Evolutionary conservation across 176 grass and related monocot species (phyloP).

Genomic region (Guadua angustifolia): DNA sequence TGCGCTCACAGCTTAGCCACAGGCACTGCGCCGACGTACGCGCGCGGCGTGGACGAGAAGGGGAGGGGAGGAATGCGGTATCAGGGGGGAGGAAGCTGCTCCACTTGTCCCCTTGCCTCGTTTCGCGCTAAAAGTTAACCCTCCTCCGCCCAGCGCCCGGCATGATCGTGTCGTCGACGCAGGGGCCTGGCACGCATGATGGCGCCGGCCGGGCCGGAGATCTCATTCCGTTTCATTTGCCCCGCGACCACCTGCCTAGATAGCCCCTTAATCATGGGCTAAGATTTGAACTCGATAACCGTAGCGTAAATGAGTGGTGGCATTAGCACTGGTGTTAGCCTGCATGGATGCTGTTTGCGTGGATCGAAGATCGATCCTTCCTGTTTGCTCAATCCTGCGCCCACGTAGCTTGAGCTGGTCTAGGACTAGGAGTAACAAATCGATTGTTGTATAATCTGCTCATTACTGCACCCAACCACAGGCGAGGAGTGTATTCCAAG

Average conservation of each 20-base stretch:
- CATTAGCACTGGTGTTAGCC: constrained; percentile 12
- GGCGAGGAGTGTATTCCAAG: constrained; percentile 94
- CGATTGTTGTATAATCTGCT: constrained; percentile 12
- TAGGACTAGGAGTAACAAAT: not conserved
- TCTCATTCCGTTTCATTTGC: constrained; percentile 42
- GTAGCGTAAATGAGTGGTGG: constrained; percentile 44
- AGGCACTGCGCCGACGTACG: constrained; percentile 35
- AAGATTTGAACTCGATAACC: constrained; percentile 63
- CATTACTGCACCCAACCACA: not conserved
- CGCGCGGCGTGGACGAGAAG: not conserved
- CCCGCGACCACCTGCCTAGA: not conserved
- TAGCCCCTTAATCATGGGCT: constrained; percentile 55
- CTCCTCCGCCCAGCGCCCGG: not conserved
- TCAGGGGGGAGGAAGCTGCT: constrained; percentile 49
- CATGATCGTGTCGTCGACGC: constrained; percentile 67
- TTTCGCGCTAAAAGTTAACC: constrained; percentile 25
- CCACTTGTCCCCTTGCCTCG: constrained; percentile 53
- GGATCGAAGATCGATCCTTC: constrained; percentile 45
- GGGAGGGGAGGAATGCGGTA: constrained; percentile 11
- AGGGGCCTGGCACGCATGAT: constrained; percentile 44
- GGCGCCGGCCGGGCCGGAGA: constrained; percentile 44
- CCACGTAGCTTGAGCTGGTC: constrained; percentile 24
- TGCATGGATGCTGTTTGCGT: constrained; percentile 11
- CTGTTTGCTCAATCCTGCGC: constrained; percentile 45
- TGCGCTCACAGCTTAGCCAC: not conserved